phyloP scores from a whole-genome alignment of 345 rosid species.

The Salix arbutifolia region DNA sequence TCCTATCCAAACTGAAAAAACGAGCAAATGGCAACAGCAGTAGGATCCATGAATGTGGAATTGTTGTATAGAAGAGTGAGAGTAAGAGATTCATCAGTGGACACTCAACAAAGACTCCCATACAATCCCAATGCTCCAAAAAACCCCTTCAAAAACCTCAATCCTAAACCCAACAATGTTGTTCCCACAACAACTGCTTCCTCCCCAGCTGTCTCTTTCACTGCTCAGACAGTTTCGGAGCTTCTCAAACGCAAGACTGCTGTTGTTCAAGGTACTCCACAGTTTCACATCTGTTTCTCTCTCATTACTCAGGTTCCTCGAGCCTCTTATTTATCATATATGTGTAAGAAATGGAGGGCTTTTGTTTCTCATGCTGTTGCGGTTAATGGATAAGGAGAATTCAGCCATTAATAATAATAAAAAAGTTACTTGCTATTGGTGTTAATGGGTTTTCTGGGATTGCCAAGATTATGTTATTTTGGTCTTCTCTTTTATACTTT shows the following conservation, averaged over 20 bases:
- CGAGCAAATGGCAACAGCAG: neutral
- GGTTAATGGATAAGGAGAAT: neutral
- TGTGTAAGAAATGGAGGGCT: neutral
- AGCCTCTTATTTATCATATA: neutral
- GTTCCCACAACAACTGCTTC: neutral
- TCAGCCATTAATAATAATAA: neutral
- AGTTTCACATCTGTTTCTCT: neutral
- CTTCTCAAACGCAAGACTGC: conserved; percentile 49
- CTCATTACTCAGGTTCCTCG: neutral
- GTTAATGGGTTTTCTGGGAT: neutral
- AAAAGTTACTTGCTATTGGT: neutral
- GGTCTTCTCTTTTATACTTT: neutral
- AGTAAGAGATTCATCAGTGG: conserved; percentile 68
- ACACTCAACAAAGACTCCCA: conserved; percentile 53
- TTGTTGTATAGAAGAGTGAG: neutral
- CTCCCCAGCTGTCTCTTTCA: conserved; percentile 26
- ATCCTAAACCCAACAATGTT: conserved; percentile 7
- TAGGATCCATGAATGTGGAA: neutral
- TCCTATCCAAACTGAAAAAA: neutral
- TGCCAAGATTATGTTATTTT: neutral
- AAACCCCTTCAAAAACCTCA: conserved; percentile 31
- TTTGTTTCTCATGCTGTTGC: neutral
- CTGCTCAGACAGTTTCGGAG: conserved; percentile 44
- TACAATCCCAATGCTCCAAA: conserved; percentile 78
- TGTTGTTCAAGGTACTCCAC: conserved; percentile 36